Evolutionary conservation across 495 filamentous ascomycete genomes (phyloP).

Genomic region (Cenococcum geophilum): DNA sequence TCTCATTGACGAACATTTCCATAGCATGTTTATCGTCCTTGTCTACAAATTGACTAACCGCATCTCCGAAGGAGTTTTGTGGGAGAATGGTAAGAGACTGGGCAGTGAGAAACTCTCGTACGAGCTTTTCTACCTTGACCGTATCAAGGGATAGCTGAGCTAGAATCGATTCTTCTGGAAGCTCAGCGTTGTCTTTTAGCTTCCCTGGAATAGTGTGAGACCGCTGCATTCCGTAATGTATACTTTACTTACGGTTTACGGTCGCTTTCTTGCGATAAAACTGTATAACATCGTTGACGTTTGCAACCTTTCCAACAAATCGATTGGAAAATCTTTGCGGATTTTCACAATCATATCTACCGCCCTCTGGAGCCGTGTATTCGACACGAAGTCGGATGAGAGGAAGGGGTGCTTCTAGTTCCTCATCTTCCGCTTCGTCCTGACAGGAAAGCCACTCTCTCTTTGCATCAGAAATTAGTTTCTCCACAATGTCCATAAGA

Average conservation of each 20-base stretch:
- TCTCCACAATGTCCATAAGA: constrained; percentile 69
- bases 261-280: constrained; percentile 80
- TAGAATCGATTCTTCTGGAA: constrained; percentile 55
- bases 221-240: not conserved
- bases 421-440: constrained; percentile 52
- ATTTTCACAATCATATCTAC: constrained; percentile 86
- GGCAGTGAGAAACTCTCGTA: constrained; percentile 73
- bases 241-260: constrained; percentile 30
- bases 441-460: constrained; percentile 69
- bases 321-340: constrained; percentile 95
- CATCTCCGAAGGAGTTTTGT: constrained; percentile 85
- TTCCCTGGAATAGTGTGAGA: constrained; percentile 14
- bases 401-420: constrained; percentile 59
- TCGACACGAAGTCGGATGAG: constrained; percentile 88
- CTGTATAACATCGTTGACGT: constrained; percentile 87
- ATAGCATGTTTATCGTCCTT: constrained; percentile 94
- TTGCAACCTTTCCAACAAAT: constrained; percentile 84
- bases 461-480: constrained; percentile 80
- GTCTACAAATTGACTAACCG: constrained; percentile 86
- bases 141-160: constrained; percentile 60
- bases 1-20: constrained; percentile 80
- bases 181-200: constrained; percentile 39
- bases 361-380: constrained; percentile 78
- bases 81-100: constrained; percentile 88
- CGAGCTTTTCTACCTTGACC: constrained; percentile 81